Conservation (phyloP, 2,329 filamentous ascomycete genomes). For the Penicillium glabrum region DNA sequence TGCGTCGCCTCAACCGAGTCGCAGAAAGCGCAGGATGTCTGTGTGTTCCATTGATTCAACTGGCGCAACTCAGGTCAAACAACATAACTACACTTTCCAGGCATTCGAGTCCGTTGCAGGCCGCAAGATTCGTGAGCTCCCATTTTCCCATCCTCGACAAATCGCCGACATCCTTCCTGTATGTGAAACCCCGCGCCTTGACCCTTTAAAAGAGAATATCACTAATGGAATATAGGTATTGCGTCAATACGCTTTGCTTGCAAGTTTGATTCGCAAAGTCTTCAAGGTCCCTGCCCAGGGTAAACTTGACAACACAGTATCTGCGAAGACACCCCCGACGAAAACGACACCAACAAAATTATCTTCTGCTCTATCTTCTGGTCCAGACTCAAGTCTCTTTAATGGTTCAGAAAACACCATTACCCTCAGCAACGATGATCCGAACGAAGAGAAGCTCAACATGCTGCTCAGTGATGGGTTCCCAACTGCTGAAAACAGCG, state of each 20-base stretch:
- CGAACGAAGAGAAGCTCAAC: slow-evolving; percentile 54
- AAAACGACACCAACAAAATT: background rate
- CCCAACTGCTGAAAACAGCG: background rate
- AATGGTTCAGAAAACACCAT: slow-evolving; percentile 19
- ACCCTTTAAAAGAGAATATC: background rate
- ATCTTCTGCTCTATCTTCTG: background rate
- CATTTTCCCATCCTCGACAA: slow-evolving; percentile 48
- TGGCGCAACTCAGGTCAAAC: slow-evolving; percentile 29
- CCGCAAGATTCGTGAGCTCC: slow-evolving; percentile 41
- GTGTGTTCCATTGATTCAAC: slow-evolving; percentile 34
- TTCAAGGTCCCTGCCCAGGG: slow-evolving; percentile 27
- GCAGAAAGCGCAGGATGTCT: slow-evolving; percentile 33
- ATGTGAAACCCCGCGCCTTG: slow-evolving; percentile 8
- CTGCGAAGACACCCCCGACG: slow-evolving; percentile 2
- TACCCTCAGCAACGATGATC: slow-evolving; percentile 43
- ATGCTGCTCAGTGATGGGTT: slow-evolving; percentile 46
- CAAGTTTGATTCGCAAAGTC: slow-evolving; percentile 38
- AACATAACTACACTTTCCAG: slow-evolving; percentile 46
- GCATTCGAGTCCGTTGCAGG: slow-evolving; percentile 42
- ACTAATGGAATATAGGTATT: slow-evolving; percentile 31
- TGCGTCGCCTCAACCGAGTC: slow-evolving; percentile 25
- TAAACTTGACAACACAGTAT: slow-evolving; percentile 8
- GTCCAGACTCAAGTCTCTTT: slow-evolving; percentile 10
- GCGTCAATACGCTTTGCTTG: slow-evolving; percentile 46
- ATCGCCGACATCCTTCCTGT: slow-evolving; percentile 45